Base-by-base conservation (phyloP, 1,284 basidiomycete species). In the Rhodotorula sp. region DNA sequence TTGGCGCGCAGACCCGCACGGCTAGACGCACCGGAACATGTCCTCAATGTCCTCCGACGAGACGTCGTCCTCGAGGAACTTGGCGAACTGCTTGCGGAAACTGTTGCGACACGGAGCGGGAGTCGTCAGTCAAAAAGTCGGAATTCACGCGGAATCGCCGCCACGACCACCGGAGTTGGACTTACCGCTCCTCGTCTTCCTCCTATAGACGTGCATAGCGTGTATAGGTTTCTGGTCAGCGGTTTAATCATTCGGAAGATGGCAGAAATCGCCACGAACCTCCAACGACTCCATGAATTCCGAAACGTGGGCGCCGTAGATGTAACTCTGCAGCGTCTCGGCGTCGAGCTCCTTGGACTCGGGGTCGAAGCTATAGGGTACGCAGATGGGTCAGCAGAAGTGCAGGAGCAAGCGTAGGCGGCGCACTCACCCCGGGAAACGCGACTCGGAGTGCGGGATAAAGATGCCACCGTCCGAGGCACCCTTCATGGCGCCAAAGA, bases 401-500 rank as follows among this genome's bases (percentile, higher is more conserved):
- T 14, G 21, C 50, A 10, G n/a, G 50, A 21, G 19, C 49, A 21
- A 50, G 21, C 8, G 49, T 1, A 50, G 34, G 34, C 38, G 38
- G 50, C 3, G 3, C n/a, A 52, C 50, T 52, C 50, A 52, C 50
- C 54, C 97, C 73, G 97, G 97, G 91, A 99, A 99, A 72, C 97
- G 92, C 85, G 95, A 97, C 78, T 93, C 92, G 79, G 91, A 95
- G 86, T 99, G 97, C 77, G 97, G 97, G 78, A 99, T 91, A 86
- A 89, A 97, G 84, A 99, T 89, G 78, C 97, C 97, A 81, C 97
- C 97, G 81, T 99, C 97, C 68, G 90, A 92, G 54, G 97, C 97
- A 83, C 97, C 97, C 87, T 99, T 99, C 87, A 99, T 88, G 76
- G 97, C 97, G 85, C 93, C 97, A 80, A 99, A 99, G 72, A 99